Base-by-base conservation (phyloP, 176 grass and related monocot species). In the Phoenix dactylifera region DNA sequence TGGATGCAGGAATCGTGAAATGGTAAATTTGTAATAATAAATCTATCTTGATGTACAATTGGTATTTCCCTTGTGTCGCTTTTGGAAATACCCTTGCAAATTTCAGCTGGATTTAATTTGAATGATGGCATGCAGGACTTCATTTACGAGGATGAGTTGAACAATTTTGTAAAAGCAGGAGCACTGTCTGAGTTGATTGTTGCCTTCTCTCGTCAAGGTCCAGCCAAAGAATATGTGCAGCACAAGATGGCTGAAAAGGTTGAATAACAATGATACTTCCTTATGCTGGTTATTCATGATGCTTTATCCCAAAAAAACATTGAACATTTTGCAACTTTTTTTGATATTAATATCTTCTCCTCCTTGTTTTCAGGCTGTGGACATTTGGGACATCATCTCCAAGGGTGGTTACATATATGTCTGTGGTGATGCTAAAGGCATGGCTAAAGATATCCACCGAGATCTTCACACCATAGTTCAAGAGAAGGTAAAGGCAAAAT, bases 181-280 rank as follows among this genome's bases (percentile, higher is more conserved):
- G 78, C 73, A 18, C 76, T 97, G 49, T 88, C 84, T 15, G 81
- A 97, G 66, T 70, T 97, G 19, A 74, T 97, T 53, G 61, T 91
- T 65, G 83, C 87, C 53, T 97, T 91, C 85, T 97, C 92, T 39
- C 84, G 87, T 7, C 87, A 91, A 66, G 87, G 87, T 64, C 55
- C 73, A 18, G 49, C 75, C 6, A 97, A 91, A 78, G 84, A 97
- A 76, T 97, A 97, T 73, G 92, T 97, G 58, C 92, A 97, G 77
- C 92, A 97, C 73, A 97, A 97, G 77, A 88, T 97, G 92, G 67
- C 66, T 4, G 83, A 90, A 18, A 91, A 97, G 84, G 92, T 82
- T 19, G 17, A 25, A 49, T 53, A 59, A 6, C 1, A 14, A 44
- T 44, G 0, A 3, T 44, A 3, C 15, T 60, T 60, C 3, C 58